Base-by-base conservation (phyloP, 139 green algal species). In the Zygnema circumcarinatum region DNA sequence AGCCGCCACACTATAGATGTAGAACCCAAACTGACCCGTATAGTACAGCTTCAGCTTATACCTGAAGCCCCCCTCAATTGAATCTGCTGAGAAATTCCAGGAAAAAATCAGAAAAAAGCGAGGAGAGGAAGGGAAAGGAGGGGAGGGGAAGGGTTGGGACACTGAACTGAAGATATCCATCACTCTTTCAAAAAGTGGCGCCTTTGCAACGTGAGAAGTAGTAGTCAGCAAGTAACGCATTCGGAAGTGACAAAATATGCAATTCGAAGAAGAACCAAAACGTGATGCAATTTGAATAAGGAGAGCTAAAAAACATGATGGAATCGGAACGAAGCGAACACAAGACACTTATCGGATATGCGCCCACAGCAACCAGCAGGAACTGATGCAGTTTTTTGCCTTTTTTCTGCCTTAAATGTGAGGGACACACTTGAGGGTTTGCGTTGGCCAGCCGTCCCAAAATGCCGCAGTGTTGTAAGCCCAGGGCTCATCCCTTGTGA, bases 11-110 rank as follows among this genome's bases (percentile, higher is more conserved):
- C 54, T 72, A 38, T 87, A 86, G 2, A 91, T 39, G 67, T 90
- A 91, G 20, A 79, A 91, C 1, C 54, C 86, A 38, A 38, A 39
- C 68, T 89, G 52, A 16, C 33, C 36, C 2, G 38, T 88, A 38
- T 91, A 91, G 21, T 79, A 87, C 21, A 85, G 11, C 36, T 91
- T 91, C 84, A 91, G 21, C 52, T 88, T 86, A 29, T 56, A 79
- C 62, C 67, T 83, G 81, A 39, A 53, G 47, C 11, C 69, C 69
- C 56, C 56, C 56, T 35, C 56, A 29, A 72, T 35, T 29, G 29
- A 72, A 29, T 29, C 29, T 29, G 29, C 29, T 29, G 29, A 35
- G 29, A 29, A 29, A 72, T 29, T 29, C 29, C 56, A 29, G 29
- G 29, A 72, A 29, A 29, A 29, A 29, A 29, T 72, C 56, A 29